Base-by-base conservation (phyloP, 331 rosid species). In the Acacia pycnantha region DNA sequence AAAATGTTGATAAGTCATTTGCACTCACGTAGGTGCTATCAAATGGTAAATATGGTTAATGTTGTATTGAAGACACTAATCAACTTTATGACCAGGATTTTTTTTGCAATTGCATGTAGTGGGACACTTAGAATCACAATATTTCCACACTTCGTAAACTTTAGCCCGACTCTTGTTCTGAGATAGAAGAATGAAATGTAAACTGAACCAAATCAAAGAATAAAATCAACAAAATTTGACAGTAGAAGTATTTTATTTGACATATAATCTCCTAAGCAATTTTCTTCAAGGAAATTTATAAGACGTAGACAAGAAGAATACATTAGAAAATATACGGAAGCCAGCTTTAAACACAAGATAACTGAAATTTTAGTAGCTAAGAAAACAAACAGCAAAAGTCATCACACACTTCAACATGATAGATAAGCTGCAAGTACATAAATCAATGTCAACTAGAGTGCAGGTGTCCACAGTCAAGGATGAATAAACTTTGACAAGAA, bases 361-460 rank as follows among this genome's bases (percentile, higher is more conserved):
- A 59, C 44, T 76, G 44, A 76, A 24, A 24, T 74, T 43, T 70
- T 26, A 24, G 56, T 13, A 13, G 54, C 58, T 44, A 6, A 22
- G 33, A 26, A 70, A 44, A 14, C 37, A 70, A 70, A 24, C 33
- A 22, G 37, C 37, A 70, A 43, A 22, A 44, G 22, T 13, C 14
- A 44, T 24, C n/a, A 22, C 33, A 70, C 47, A 13, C 56, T 59
- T 44, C 40, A 8, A 76, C 19, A 61, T 22, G 22, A 41, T 8
- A 22, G 11, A 40, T 15, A 37, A 58, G 27, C 50, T 75, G 40
- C 21, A 40, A 24, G 31, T 11, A n/a, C 19, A 41, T 22, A 43
- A 76, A 76, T 13, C 44, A 70, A 74, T 50, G 72, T 19, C 24
- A 79, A 75, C 50, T 78, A 75, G 8, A 78, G 44, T 46, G 37